These are phyloP conservation scores for Epichloe aotearoae DNA, from an alignment of 2,329 filamentous ascomycete genomes.

Conservation along the genomic window DNA sequence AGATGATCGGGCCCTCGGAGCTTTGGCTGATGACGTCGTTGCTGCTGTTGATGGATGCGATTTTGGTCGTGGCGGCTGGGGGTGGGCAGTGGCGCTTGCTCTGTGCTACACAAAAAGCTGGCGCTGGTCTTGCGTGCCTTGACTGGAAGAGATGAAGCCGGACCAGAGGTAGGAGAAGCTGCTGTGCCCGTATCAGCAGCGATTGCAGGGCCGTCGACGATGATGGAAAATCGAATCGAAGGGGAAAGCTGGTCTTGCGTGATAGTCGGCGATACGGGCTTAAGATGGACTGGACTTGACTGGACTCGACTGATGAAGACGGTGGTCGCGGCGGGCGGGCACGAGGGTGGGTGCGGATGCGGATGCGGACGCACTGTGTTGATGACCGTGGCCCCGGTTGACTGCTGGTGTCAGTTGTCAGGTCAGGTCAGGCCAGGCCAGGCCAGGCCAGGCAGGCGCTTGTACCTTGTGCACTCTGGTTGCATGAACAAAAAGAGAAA, in stretches of 20 bases:
- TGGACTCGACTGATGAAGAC: background rate
- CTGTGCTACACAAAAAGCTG: background rate
- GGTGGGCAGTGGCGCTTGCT: background rate
- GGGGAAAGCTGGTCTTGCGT: constrained; percentile 4
- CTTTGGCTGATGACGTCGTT: constrained; percentile 3
- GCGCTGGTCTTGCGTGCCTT: background rate
- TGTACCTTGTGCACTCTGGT: background rate
- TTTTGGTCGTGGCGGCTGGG: background rate
- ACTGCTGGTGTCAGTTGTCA: constrained; percentile 2
- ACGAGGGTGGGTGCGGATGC: constrained; percentile 4
- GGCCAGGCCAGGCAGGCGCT: background rate
- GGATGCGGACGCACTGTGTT: background rate
- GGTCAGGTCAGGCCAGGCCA: background rate
- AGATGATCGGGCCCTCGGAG: background rate
- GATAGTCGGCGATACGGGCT: constrained; percentile 8
- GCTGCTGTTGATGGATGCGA: background rate
- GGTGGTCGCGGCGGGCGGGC: background rate
- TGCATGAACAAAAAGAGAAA: background rate
- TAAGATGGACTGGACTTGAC: constrained; percentile 6
- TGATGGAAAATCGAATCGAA: constrained; percentile 1
- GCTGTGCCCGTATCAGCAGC: constrained; percentile 7
- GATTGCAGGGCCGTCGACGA: background rate
- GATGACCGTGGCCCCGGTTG: background rate
- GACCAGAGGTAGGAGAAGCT: constrained; percentile 8
- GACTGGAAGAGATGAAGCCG: constrained; percentile 4